Conservation (phyloP, 768 basidiomycete genomes). For the Rhodosporidiobolus sp. region DNA sequence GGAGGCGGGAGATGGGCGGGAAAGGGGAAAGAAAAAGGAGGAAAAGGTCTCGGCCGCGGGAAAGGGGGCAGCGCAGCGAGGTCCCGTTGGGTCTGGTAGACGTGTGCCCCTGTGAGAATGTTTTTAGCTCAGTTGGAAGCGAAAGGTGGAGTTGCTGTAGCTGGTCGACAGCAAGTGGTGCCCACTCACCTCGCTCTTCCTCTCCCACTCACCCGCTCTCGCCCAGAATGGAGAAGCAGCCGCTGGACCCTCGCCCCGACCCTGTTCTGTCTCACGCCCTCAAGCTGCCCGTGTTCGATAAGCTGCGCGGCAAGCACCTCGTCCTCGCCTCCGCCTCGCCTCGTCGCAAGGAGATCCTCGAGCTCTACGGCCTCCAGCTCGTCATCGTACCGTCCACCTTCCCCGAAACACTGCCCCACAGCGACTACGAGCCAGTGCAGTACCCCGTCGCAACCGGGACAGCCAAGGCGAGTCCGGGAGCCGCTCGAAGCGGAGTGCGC, state of each 20-base stretch:
- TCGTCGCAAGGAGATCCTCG: slow-evolving; percentile 40
- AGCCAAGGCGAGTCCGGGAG: slow-evolving; percentile 55
- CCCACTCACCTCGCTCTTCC: neutral
- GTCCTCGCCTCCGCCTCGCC: slow-evolving; percentile 43
- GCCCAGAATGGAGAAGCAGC: slow-evolving; percentile 1
- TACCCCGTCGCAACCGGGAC: slow-evolving; percentile 73
- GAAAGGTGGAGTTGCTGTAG: too few relatives aligned
- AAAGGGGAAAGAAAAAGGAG: neutral
- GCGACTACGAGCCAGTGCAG: slow-evolving; percentile 65
- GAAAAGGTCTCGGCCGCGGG: neutral
- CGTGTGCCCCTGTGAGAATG: too few relatives aligned
- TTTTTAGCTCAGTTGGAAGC: too few relatives aligned
- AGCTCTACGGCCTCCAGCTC: slow-evolving; percentile 60
- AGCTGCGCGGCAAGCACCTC: slow-evolving; percentile 39
- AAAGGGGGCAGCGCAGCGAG: neutral
- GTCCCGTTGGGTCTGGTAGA: too few relatives aligned
- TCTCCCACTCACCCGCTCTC: neutral
- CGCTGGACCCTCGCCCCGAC: neutral
- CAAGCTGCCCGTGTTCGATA: slow-evolving; percentile 32
- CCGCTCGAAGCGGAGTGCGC: neutral
- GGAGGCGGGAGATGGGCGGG: neutral
- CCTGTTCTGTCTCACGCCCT: slow-evolving; percentile 33
- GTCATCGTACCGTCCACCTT: slow-evolving; percentile 75
- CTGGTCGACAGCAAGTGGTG: neutral
- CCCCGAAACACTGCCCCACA: slow-evolving; percentile 67